Evolutionary conservation across 306 rosid genomes (phyloP), one percentile per base, ranked within the genome.

Genomic region (Chamaecrista fasciculata): DNA sequence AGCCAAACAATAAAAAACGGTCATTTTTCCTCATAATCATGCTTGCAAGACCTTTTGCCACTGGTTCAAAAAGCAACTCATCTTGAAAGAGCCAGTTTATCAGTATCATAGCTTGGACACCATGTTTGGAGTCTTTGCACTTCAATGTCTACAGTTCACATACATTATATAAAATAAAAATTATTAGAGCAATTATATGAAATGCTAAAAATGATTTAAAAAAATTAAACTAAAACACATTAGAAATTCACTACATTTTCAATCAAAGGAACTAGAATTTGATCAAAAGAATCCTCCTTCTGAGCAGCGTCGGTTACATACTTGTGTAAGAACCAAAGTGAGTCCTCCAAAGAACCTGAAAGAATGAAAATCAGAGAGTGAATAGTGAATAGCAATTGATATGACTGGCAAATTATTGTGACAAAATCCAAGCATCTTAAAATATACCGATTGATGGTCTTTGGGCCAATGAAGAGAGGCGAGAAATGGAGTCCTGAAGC

Each of bases 11-110:
- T 62, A 93, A 59, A 53, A 86, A 93, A 31, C 86, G 93, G 57
- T 90, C 96, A 2, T 82, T 84, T 55, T 86, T 90, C 26, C 78
- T 76, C 11, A 75, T 33, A 11, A 88, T 55, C 5, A 93, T 28
- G 75, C 74, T 65, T 11, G 88, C 89, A 71, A 93, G 88, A 12
- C 78, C 78, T 62, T 79, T 56, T 1, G 85, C 85, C 56, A 85
- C 64, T 0, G 84, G 79, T 58, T 31, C 71, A 69, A 93, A 93
- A 62, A 82, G 72, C 62, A 85, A 64, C 56, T 75, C 89, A 4
- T 88, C 94, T 69, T 86, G 96, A 67, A 88, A 93, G 11, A 90
- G 79, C 98, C 98, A 90, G 80, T 82, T 86, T 62, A 93, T 36
- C 71, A 93, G 81, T 57, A 88, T 62, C 86, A 88, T 25, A 2